Conservation (phyloP, 768 basidiomycete species). For the Candolleomyces efflorescens region DNA sequence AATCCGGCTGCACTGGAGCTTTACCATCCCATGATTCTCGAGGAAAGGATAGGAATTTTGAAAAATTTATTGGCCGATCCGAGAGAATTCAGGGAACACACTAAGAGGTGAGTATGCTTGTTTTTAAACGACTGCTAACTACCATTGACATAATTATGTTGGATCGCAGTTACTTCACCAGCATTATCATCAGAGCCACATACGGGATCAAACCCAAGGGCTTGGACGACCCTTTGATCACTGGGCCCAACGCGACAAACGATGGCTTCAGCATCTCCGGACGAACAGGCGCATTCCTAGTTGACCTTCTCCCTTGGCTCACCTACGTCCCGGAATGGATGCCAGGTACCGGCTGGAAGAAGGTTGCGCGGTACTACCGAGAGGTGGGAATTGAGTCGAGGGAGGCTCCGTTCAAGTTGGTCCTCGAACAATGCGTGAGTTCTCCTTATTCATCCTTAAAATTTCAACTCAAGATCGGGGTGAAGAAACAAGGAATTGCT, state of each 20-base stretch:
- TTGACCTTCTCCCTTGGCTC: constrained; percentile 22
- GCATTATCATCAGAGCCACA: neutral
- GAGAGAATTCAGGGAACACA: constrained; percentile 17
- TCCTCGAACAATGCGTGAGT: constrained; percentile 22
- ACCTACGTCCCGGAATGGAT: constrained; percentile 44
- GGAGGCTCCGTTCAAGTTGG: neutral
- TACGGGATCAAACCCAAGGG: constrained; percentile 1
- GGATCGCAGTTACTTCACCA: neutral
- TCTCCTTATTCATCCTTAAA: neutral
- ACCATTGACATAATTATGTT: too few relatives aligned
- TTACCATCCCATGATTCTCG: constrained; percentile 22
- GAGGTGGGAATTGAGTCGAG: neutral
- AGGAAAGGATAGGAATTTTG: constrained; percentile 18
- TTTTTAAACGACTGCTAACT: neutral
- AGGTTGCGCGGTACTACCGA: constrained; percentile 31
- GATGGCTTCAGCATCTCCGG: constrained; percentile 14
- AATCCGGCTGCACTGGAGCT: constrained; percentile 11
- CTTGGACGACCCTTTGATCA: constrained; percentile 14
- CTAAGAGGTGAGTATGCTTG: constrained; percentile 20
- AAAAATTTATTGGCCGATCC: constrained; percentile 17
- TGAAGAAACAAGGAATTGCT: neutral
- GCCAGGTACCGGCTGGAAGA: constrained; percentile 44
- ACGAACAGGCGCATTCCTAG: constrained; percentile 12
- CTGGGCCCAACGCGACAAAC: constrained; percentile 18
- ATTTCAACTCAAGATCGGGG: too few relatives aligned